These are phyloP conservation scores for Chlorencoelia australis DNA, from an alignment of 2,329 filamentous ascomycete genomes.

Conservation along the genomic window DNA sequence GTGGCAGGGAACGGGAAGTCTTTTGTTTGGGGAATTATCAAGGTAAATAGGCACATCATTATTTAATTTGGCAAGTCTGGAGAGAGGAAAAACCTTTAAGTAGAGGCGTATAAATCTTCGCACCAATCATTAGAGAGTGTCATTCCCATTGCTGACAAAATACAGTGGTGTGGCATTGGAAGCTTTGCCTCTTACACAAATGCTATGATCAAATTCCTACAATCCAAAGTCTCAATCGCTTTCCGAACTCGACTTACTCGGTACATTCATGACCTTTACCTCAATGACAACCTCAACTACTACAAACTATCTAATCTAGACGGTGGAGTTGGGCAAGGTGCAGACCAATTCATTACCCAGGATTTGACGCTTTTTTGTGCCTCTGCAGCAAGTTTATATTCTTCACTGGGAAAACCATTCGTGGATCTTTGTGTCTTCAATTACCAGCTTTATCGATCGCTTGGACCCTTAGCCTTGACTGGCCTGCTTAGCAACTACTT, in stretches of 20 bases:
- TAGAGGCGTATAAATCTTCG: too few species aligned
- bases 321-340: constrained; percentile 81
- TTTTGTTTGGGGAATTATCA: constrained; percentile 80
- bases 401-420: constrained; percentile 91
- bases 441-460: constrained; percentile 86
- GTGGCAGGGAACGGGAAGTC: constrained; percentile 87
- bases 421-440: constrained; percentile 98
- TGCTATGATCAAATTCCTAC: constrained; percentile 96
- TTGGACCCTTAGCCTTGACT: constrained; percentile 78
- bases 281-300: constrained; percentile 91
- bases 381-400: constrained; percentile 85
- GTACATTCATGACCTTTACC: constrained; percentile 94
- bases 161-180: constrained; percentile 80
- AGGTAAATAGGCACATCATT: too few species aligned
- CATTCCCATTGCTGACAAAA: too few species aligned
- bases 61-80: too few species aligned
- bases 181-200: constrained; percentile 95
- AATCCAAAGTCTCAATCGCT: constrained; percentile 95
- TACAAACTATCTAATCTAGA: constrained; percentile 92
- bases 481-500: constrained; percentile 90
- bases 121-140: too few species aligned
- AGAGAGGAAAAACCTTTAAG: too few species aligned
- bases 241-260: constrained; percentile 90
- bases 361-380: constrained; percentile 94
- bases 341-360: constrained; percentile 96